A percentile compares a stretch with the other conserved stretches of the same genome.
Evolutionary conservation across 352 stramenopile species (phyloP).

Genomic region (Phytopythium boreale): DNA sequence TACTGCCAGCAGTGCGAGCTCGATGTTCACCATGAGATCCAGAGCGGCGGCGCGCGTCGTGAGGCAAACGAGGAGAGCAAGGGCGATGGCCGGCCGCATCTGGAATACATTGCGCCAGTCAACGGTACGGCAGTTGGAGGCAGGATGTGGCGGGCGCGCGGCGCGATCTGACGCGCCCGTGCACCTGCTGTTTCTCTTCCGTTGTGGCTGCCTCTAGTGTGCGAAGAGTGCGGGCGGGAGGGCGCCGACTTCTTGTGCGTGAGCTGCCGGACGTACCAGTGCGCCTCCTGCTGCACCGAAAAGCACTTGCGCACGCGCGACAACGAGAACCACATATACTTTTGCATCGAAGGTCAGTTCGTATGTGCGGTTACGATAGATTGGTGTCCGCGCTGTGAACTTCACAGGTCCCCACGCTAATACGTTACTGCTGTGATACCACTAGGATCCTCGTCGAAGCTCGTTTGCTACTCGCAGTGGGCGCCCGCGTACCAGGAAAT

Average conservation of each 20-base stretch:
- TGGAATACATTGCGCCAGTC: slow-evolving; percentile 37
- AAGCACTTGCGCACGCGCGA: slow-evolving; percentile 27
- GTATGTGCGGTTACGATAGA: background rate
- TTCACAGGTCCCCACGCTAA: background rate
- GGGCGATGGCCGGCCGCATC: slow-evolving; percentile 40
- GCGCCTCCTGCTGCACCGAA: slow-evolving; percentile 44
- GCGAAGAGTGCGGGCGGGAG: slow-evolving; percentile 43
- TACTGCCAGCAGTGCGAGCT: slow-evolving; percentile 50
- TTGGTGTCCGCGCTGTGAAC: too few relatives aligned
- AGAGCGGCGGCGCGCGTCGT: slow-evolving; percentile 9
- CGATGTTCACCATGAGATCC: slow-evolving; percentile 34
- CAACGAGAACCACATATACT: slow-evolving; percentile 39
- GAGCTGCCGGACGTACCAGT: slow-evolving; percentile 54
- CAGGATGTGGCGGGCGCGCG: background rate
- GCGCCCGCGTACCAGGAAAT: slow-evolving; percentile 37
- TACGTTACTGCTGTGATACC: background rate
- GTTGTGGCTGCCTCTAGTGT: slow-evolving; percentile 24
- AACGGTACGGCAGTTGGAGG: slow-evolving; percentile 25
- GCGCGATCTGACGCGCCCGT: background rate
- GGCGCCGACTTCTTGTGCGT: slow-evolving; percentile 52
- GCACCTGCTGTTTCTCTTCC: background rate
- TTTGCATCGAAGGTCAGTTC: slow-evolving; percentile 51
- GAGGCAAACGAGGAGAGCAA: slow-evolving; percentile 42
- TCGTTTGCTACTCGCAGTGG: slow-evolving; percentile 48
- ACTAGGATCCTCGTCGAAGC: slow-evolving; percentile 32